Conservation (phyloP, 148 eudicot species). For the Cornus kousa region DNA sequence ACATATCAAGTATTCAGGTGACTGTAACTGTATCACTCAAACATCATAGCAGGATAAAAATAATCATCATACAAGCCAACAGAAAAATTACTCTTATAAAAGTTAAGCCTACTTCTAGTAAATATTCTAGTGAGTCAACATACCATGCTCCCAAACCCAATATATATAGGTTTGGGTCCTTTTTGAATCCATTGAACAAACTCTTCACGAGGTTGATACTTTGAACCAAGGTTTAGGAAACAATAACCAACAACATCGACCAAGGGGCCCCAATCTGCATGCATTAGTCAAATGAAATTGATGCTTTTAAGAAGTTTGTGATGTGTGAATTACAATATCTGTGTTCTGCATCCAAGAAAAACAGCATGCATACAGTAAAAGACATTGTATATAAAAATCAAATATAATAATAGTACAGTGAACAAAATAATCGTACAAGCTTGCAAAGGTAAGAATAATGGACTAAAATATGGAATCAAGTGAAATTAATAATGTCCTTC, state of each 20-base stretch:
- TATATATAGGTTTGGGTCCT: constrained; percentile 78
- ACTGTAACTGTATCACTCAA: neutral
- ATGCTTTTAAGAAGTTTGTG: neutral
- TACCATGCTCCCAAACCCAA: constrained; percentile 99
- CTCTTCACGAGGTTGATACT: constrained; percentile 69
- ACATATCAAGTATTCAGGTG: neutral
- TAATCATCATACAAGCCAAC: neutral
- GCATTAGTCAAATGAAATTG: constrained; percentile 3
- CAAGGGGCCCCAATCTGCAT: constrained; percentile 89
- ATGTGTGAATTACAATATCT: neutral
- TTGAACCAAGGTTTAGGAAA: constrained; percentile 74
- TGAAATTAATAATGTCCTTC: too few relatives aligned
- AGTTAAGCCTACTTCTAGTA: neutral
- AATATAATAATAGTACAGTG: neutral
- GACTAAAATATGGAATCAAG: too few relatives aligned
- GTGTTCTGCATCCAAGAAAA: neutral
- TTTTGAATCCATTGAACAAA: constrained; percentile 71
- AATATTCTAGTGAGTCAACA: constrained; percentile 7
- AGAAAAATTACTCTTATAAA: neutral
- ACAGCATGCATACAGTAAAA: neutral
- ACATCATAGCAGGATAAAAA: neutral
- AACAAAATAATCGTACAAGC: neutral
- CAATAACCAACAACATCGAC: constrained; percentile 98
- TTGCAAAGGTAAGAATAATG: neutral
- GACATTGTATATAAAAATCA: neutral